Conservation (phyloP, 768 basidiomycete genomes). For the Tephrocybe sp. region DNA sequence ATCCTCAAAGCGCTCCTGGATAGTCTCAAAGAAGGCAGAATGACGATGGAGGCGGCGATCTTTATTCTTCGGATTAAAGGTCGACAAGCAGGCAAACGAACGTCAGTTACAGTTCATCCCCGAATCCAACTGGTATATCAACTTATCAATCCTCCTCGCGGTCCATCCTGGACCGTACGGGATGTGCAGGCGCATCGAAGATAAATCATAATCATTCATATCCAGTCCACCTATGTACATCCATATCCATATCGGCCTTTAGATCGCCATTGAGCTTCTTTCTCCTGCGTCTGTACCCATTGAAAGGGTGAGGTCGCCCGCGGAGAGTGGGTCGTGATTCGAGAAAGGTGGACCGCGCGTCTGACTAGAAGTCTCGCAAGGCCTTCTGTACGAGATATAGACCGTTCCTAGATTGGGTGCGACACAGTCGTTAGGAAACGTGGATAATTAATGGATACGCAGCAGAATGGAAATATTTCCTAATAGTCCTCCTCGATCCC, state of each 20-base stretch:
- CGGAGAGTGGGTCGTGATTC: constrained; percentile 46
- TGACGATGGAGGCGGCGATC: constrained; percentile 58
- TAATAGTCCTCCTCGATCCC: constrained; percentile 50
- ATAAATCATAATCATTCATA: constrained; percentile 57
- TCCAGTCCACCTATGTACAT: constrained; percentile 40
- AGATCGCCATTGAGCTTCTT: constrained; percentile 53
- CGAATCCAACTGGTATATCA: constrained; percentile 57
- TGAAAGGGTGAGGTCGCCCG: constrained; percentile 37
- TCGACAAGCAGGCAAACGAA: constrained; percentile 20
- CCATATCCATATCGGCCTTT: constrained; percentile 37
- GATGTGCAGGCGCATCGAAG: constrained; percentile 41
- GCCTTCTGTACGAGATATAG: constrained; percentile 53
- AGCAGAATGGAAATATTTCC: constrained; percentile 54
- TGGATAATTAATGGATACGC: constrained; percentile 37
- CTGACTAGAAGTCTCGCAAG: constrained; percentile 58
- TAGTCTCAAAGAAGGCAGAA: constrained; percentile 59
- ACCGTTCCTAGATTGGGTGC: constrained; percentile 60
- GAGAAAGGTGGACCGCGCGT: constrained; percentile 44
- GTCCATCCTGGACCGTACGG: constrained; percentile 64
- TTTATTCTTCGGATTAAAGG: constrained; percentile 64
- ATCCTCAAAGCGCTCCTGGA: constrained; percentile 56
- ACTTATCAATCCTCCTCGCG: constrained; percentile 50
- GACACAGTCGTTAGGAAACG: not conserved
- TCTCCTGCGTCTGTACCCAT: constrained; percentile 26
- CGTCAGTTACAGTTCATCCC: constrained; percentile 54